Evolutionary conservation across 208 protist genomes (phyloP), one percentile per base, ranked within the genome.

Genomic region (Jaenimonas drosophilae): DNA sequence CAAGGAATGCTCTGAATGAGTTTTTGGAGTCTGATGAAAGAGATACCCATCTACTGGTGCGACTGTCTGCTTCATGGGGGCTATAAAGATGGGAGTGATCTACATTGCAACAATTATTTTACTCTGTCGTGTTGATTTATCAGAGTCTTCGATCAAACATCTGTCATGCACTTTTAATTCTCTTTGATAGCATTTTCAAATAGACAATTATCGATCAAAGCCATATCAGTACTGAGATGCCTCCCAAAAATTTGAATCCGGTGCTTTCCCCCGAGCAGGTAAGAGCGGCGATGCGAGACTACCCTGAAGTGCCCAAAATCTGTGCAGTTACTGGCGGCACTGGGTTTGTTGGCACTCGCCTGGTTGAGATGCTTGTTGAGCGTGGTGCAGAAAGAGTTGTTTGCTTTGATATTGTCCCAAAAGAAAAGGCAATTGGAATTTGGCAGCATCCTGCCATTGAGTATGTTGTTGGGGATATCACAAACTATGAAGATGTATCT

Each of bases 321-420:
- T 97, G 87, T 53, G 80, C 91, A 28, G 91, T 97, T 6, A 97
- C 95, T 2, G 92, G 95, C 11, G 91, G 92, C 16, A 96, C 80
- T 14, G 95, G 92, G n/a, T 97, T 97, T 64, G 93, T 98, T 0
- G 95, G 95, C 4, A 88, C 78, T 5, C 90, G 95, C 14, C 57
- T 98, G 30, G 89, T 96, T 2, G 92, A 98, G 56, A 98, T 98
- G 95, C 78, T 98, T 3, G 68, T 97, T 0, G 95, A 97, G 63
- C 76, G 93, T 27, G 95, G 92, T 11, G 91, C 92, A 0, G 75
- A 94, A 45, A 65, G 76, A 16, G 91, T 96, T 0, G 68, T 94
- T 1, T 81, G 70, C 63, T 93, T 96, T 58, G 88, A 96, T 51
- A 93, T 97, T 41, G 85, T 92, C 40, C 82, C 86, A 0, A 70